Evolutionary conservation across 1,284 basidiomycete species (phyloP).

Genomic region (Leccinum fuscescens): DNA sequence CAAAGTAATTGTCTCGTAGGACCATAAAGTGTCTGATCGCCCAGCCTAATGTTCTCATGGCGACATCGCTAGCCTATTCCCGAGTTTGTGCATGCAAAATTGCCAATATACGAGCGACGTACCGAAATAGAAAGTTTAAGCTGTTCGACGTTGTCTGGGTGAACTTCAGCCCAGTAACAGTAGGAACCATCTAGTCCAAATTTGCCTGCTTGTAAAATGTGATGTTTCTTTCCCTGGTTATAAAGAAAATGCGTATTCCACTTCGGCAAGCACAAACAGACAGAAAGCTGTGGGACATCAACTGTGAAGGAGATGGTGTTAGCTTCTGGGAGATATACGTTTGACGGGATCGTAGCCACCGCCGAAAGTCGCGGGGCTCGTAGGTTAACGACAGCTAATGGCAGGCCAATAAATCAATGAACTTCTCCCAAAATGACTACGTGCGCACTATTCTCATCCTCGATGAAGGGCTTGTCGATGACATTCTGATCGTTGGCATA

Average conservation of each 20-base stretch:
- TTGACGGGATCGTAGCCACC: slow-evolving; percentile 61
- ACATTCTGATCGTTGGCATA: slow-evolving; percentile 95
- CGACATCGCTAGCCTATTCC: slow-evolving; percentile 48
- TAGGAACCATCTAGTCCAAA: slow-evolving; percentile 72
- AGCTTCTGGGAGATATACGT: slow-evolving; percentile 71
- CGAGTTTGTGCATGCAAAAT: slow-evolving; percentile 4
- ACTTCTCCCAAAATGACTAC: slow-evolving; percentile 2
- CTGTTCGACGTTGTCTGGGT: slow-evolving; percentile 74
- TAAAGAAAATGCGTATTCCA: slow-evolving; percentile 89
- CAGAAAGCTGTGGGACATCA: slow-evolving; percentile 54
- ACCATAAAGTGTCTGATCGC: slow-evolving; percentile 84
- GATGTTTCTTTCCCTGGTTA: slow-evolving; percentile 52
- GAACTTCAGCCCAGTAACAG: slow-evolving; percentile 66
- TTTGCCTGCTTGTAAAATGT: slow-evolving; percentile 57
- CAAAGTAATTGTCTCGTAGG: slow-evolving; percentile 89
- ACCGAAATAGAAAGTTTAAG: slow-evolving; percentile 71
- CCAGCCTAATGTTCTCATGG: slow-evolving; percentile 82
- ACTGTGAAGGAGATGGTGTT: slow-evolving; percentile 68
- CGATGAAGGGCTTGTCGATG: slow-evolving; percentile 79
- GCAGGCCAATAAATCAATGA: slow-evolving; percentile 6
- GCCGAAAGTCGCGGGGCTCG: slow-evolving; percentile 58
- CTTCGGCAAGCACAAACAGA: slow-evolving; percentile 70
- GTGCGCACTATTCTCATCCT: slow-evolving; percentile 70
- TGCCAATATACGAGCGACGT: slow-evolving; percentile 22
- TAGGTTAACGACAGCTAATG: slow-evolving; percentile 69